Conservation (phyloP, 2,329 filamentous ascomycete genomes). For the Diaporthe sp. region DNA sequence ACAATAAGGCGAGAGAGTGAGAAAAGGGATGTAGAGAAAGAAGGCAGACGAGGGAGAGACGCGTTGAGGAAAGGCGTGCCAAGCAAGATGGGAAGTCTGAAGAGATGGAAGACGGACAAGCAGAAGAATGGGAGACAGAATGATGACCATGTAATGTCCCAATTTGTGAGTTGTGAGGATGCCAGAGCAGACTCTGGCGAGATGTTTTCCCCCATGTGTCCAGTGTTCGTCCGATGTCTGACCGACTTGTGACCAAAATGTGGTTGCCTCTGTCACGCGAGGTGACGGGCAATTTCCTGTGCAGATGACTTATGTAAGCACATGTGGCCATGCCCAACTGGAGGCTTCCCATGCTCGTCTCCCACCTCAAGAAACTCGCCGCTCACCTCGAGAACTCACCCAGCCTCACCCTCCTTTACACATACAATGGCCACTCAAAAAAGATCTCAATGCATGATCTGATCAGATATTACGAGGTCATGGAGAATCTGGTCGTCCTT, state of each 20-base stretch:
- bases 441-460: not conserved
- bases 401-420: not conserved
- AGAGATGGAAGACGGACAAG: not conserved
- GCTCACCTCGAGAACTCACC: not conserved
- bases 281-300: not conserved
- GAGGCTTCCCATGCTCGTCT: not conserved
- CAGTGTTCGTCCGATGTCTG: not conserved
- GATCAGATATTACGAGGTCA: not conserved
- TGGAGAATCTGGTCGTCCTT: not conserved
- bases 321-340: not conserved
- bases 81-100: not conserved
- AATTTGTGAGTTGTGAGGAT: not conserved
- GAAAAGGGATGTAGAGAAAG: not conserved
- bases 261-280: not conserved
- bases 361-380: not conserved
- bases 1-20: not conserved
- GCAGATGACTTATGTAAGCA: conserved; percentile 22
- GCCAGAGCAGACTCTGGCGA: not conserved
- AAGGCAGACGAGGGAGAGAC: not conserved
- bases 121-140: not conserved
- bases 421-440: not conserved
- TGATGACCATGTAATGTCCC: not conserved
- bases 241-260: not conserved
- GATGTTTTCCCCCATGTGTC: not conserved
- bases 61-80: not conserved